A percentile compares a stretch with the other conserved stretches of the same genome.
Conservation (phyloP, 164 flowering plant genomes). For the Protea cynaroides region DNA sequence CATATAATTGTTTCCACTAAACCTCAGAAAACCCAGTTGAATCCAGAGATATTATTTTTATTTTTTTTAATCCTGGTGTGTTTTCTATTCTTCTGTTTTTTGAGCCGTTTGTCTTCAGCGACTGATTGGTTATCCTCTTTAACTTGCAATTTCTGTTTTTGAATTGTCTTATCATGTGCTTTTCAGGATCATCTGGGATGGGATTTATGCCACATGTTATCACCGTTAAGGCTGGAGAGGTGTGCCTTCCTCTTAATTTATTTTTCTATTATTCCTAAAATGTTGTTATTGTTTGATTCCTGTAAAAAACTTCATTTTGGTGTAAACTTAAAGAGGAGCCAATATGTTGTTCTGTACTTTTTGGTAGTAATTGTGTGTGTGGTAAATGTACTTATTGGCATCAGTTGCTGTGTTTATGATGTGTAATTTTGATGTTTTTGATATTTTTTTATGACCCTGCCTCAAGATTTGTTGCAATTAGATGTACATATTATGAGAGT, state of each 20-base stretch:
- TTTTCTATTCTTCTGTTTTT: not conserved
- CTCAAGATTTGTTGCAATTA: too few relatives aligned
- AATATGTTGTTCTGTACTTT: not conserved
- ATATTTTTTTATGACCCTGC: too few relatives aligned
- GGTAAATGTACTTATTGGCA: too few relatives aligned
- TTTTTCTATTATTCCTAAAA: not conserved
- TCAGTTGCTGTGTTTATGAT: too few relatives aligned
- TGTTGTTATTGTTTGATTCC: not conserved
- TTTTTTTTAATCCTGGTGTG: not conserved
- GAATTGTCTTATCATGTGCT: constrained; percentile 1
- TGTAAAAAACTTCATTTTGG: too few relatives aligned
- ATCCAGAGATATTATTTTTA: not conserved
- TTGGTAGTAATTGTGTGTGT: too few relatives aligned
- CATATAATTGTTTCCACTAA: too few relatives aligned
- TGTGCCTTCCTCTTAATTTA: constrained; percentile 10
- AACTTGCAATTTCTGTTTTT: not conserved
- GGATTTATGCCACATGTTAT: constrained; percentile 89
- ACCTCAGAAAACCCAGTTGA: not conserved
- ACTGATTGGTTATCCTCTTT: not conserved
- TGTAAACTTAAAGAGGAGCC: not conserved
- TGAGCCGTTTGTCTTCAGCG: too few relatives aligned
- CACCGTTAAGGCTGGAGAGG: constrained; percentile 91
- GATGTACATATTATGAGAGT: too few relatives aligned
- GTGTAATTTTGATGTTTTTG: too few relatives aligned
- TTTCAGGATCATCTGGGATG: constrained; percentile 66